Evolutionary conservation across 2,329 filamentous ascomycete species (phyloP).

Genomic region (Verticillium tricorpus): DNA sequence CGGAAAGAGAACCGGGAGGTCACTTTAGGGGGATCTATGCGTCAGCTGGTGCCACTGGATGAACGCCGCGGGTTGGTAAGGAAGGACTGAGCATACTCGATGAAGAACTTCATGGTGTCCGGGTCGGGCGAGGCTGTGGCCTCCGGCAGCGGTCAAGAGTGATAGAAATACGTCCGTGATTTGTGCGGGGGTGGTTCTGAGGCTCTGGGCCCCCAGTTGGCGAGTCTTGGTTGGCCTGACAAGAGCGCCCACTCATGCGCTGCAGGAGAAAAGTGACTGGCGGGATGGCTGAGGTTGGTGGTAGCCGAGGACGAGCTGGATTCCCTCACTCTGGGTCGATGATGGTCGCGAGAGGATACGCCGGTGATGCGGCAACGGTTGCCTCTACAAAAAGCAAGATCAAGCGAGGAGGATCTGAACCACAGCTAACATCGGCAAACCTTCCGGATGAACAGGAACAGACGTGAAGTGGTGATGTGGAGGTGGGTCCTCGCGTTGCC

Average conservation of each 20-base stretch:
- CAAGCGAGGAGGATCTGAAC: neutral
- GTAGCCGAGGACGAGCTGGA: neutral
- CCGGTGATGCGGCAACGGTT: neutral
- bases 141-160: neutral
- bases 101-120: constrained; percentile 12
- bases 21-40: constrained; percentile 28
- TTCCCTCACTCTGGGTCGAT: too few species aligned
- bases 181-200: neutral
- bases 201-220: neutral
- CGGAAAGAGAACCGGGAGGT: constrained; percentile 53
- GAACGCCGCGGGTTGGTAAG: neutral
- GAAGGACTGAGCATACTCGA: constrained; percentile 8
- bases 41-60: neutral
- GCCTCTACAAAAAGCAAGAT: neutral
- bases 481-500: neutral
- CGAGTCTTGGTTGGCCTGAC: neutral
- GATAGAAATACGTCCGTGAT: too few species aligned
- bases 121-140: neutral
- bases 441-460: neutral
- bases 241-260: neutral
- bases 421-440: too few species aligned
- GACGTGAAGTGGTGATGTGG: neutral
- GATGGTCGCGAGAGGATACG: too few species aligned
- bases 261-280: neutral
- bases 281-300: constrained; percentile 2